These are phyloP conservation scores for Lecanicillium sp. DNA, from an alignment of 2,329 filamentous ascomycete genomes.

Conservation along the genomic window DNA sequence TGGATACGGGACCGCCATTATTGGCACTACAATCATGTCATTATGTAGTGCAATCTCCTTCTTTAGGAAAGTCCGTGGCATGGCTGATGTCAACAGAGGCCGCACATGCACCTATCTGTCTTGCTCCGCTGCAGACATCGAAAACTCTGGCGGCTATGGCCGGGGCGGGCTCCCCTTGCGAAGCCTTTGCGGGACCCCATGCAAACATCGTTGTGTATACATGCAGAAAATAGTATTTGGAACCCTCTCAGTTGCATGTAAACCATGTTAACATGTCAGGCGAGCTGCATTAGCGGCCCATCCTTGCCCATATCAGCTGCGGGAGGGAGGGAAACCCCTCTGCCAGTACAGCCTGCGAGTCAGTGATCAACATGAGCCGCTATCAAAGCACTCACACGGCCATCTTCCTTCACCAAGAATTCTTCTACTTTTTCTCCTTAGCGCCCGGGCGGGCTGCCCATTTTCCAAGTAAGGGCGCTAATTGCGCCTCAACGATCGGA, in stretches of 20 bases:
- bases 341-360: not conserved
- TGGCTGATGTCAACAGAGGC: not conserved
- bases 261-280: not conserved
- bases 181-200: constrained; percentile 3
- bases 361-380: not conserved
- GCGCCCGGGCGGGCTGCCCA: not conserved
- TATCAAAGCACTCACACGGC: not conserved
- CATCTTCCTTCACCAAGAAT: no score
- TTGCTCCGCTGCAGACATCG: not conserved
- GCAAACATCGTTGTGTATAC: no score
- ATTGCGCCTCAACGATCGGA: not conserved
- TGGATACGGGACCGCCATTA: constrained; percentile 3
- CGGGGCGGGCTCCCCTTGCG: not conserved
- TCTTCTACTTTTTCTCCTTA: not conserved
- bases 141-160: not conserved
- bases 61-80: not conserved
- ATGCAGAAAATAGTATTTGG: not conserved
- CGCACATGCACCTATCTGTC: not conserved
- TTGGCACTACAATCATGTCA: not conserved
- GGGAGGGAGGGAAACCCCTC: not conserved
- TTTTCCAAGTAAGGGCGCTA: not conserved
- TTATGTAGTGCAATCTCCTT: constrained; percentile 1
- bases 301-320: not conserved
- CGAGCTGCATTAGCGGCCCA: not conserved
- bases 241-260: no score